A percentile compares a stretch with the other conserved stretches of the same genome.
Conservation (phyloP, 495 filamentous ascomycete species). For the Aspergillus incahuasiensis region DNA sequence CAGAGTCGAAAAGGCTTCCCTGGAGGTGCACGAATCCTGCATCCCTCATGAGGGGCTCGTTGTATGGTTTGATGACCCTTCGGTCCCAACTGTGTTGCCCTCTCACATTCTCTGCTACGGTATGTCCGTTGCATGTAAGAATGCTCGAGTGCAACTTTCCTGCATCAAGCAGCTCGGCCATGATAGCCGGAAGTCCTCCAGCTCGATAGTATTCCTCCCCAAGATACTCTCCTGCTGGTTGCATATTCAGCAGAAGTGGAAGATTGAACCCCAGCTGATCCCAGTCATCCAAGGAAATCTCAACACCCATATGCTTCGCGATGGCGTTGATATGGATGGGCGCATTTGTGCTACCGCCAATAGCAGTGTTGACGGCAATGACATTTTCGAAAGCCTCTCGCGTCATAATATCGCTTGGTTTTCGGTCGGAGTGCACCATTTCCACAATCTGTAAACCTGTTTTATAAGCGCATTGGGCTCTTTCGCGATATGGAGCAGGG, state of each 20-base stretch:
- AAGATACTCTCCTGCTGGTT: slow-evolving; percentile 48
- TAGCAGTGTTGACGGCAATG: slow-evolving; percentile 49
- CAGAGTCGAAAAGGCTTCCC: slow-evolving; percentile 49
- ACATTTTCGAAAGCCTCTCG: slow-evolving; percentile 53
- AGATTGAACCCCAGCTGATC: slow-evolving; percentile 45
- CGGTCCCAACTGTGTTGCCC: slow-evolving; percentile 43
- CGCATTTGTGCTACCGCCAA: slow-evolving; percentile 54
- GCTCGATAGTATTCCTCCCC: slow-evolving; percentile 52
- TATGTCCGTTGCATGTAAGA: slow-evolving; percentile 42
- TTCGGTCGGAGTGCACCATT: slow-evolving; percentile 50
- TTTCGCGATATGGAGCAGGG: slow-evolving; percentile 48
- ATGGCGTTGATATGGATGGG: slow-evolving; percentile 54
- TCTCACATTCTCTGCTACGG: slow-evolving; percentile 37
- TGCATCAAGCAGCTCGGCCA: slow-evolving; percentile 48
- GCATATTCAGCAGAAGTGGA: slow-evolving; percentile 51
- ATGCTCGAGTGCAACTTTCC: slow-evolving; percentile 37
- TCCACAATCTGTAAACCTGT: slow-evolving; percentile 51
- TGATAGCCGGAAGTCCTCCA: slow-evolving; percentile 50
- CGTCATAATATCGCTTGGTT: slow-evolving; percentile 54
- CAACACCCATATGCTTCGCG: slow-evolving; percentile 49
- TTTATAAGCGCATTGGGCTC: slow-evolving; percentile 50
- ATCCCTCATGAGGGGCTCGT: slow-evolving; percentile 42
- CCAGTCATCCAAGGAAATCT: slow-evolving; percentile 50
- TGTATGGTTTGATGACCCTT: slow-evolving; percentile 39
- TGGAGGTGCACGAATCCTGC: slow-evolving; percentile 49